Evolutionary conservation across 2,329 filamentous ascomycete species (phyloP).

Genomic region (Periglandula ipomoeae): DNA sequence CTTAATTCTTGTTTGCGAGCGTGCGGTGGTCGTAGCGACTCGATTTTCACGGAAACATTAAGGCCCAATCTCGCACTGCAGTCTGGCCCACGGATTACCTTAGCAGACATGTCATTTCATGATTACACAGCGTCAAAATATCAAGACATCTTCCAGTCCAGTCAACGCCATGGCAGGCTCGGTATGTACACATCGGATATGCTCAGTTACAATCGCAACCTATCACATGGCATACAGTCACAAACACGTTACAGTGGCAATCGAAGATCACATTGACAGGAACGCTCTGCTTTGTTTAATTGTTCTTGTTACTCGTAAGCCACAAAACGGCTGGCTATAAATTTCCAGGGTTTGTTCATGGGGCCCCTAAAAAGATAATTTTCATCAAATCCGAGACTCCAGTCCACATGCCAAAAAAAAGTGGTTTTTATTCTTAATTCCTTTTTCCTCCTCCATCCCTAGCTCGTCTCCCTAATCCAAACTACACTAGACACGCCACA

Average conservation of each 20-base stretch:
- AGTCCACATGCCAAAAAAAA: slow-evolving; percentile 24
- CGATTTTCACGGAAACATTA: too few species aligned
- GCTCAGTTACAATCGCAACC: not conserved
- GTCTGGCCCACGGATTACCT: too few species aligned
- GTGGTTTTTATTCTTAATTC: not conserved
- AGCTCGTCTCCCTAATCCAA: slow-evolving; percentile 14
- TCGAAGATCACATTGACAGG: slow-evolving; percentile 1
- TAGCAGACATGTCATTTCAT: too few species aligned
- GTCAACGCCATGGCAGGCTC: too few species aligned
- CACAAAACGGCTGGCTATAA: slow-evolving; percentile 24
- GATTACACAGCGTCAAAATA: too few species aligned
- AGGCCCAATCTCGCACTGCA: too few species aligned
- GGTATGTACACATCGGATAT: too few species aligned
- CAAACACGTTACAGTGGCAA: not conserved
- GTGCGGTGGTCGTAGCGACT: too few species aligned
- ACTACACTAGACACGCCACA: slow-evolving; percentile 12
- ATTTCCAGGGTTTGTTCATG: slow-evolving; percentile 16
- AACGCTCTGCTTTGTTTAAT: slow-evolving; percentile 3
- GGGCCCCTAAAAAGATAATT: slow-evolving; percentile 21
- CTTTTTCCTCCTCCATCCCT: too few species aligned
- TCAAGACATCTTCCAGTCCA: too few species aligned
- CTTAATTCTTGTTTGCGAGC: too few species aligned
- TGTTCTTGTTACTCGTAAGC: slow-evolving; percentile 29
- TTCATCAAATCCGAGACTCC: slow-evolving; percentile 33
- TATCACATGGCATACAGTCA: not conserved